These are phyloP conservation scores for Brachypodium distachyon DNA, from an alignment of 202 grass and related monocot species.

Conservation along the genomic window DNA sequence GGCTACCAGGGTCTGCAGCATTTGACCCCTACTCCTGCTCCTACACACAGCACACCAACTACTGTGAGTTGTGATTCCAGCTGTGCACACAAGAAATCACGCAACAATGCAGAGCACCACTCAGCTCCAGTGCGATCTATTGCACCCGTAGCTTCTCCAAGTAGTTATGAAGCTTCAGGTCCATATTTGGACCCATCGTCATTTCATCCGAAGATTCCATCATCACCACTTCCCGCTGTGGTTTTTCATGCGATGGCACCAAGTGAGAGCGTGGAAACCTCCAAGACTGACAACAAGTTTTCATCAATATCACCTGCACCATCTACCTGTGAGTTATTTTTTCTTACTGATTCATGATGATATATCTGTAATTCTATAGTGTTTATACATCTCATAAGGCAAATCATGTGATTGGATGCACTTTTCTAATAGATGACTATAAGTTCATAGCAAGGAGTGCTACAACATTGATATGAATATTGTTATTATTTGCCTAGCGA, in stretches of 20 bases:
- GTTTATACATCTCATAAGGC: background rate
- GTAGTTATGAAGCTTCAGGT: slow-evolving; percentile 15
- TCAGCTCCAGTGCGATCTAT: slow-evolving; percentile 4
- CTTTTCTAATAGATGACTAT: too few species aligned
- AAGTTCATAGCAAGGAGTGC: too few species aligned
- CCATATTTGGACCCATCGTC: slow-evolving; percentile 27
- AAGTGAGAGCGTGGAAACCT: slow-evolving; percentile 2
- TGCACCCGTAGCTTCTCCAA: slow-evolving; percentile 12
- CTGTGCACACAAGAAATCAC: slow-evolving; percentile 11
- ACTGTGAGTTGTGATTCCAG: slow-evolving; percentile 14
- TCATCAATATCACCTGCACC: slow-evolving; percentile 32
- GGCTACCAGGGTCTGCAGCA: slow-evolving; percentile 18
- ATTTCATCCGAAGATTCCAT: slow-evolving; percentile 14
- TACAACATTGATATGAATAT: too few species aligned
- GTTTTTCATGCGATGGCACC: slow-evolving; percentile 43
- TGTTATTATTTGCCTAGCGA: too few species aligned
- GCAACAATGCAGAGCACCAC: slow-evolving; percentile 1
- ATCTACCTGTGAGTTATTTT: slow-evolving; percentile 46
- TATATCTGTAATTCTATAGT: background rate
- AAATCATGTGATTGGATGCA: too few species aligned
- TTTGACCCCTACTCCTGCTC: slow-evolving; percentile 31
- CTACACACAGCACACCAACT: slow-evolving; percentile 4
- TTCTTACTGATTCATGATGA: background rate
- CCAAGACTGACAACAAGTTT: slow-evolving; percentile 10
- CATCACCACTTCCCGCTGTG: slow-evolving; percentile 27